phyloP scores from a whole-genome alignment of 2,329 filamentous ascomycete genomes.

The Exophiala xenobiotica region DNA sequence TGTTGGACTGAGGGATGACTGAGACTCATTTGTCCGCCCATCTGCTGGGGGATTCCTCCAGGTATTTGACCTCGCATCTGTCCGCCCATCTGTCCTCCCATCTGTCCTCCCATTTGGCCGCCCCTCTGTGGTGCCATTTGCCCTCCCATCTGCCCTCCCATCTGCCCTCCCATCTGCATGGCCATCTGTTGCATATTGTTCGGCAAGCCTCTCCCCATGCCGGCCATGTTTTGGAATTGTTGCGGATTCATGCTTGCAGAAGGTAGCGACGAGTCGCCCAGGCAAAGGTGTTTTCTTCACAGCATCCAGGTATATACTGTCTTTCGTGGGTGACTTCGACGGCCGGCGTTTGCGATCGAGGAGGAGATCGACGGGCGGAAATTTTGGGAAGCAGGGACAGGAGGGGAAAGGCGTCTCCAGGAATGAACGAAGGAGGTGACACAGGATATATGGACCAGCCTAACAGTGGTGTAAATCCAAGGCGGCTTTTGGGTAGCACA shows the following conservation, averaged over 20 bases:
- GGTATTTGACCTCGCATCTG: conserved; percentile 5
- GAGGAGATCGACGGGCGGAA: neutral
- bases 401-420: neutral
- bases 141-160: conserved; percentile 24
- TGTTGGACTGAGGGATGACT: conserved; percentile 29
- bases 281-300: neutral
- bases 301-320: neutral
- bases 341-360: neutral
- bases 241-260: conserved; percentile 28
- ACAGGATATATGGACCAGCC: no score
- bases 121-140: conserved; percentile 37
- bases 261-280: conserved; percentile 14
- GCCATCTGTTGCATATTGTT: conserved; percentile 29
- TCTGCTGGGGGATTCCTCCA: conserved; percentile 1
- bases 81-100: conserved; percentile 17
- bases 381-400: neutral
- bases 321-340: neutral
- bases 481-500: no score
- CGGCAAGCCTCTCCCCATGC: conserved; percentile 29
- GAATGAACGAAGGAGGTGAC: neutral
- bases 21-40: conserved; percentile 20
- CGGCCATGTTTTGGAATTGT: conserved; percentile 30
- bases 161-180: conserved; percentile 25
- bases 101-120: conserved; percentile 21
- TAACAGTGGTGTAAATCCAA: neutral